A percentile compares a stretch with the other conserved stretches of the same genome.
These are phyloP conservation scores for Alternaria novae-zelandiae DNA, from an alignment of 2,329 filamentous ascomycete genomes.

Conservation along the genomic window DNA sequence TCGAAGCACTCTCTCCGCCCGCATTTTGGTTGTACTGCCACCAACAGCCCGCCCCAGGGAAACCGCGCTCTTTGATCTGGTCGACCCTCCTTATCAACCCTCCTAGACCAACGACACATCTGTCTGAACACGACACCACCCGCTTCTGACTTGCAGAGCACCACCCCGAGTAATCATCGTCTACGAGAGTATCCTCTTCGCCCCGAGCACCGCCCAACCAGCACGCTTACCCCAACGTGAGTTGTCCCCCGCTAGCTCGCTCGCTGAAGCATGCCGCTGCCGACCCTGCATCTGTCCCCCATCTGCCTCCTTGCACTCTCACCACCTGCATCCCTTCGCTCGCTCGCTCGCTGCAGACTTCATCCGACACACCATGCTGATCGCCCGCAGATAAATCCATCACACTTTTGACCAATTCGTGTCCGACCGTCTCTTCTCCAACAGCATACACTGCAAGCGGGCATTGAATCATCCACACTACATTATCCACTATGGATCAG, in stretches of 20 bases:
- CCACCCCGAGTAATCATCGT: constrained; percentile 32
- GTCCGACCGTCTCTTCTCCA: constrained; percentile 34
- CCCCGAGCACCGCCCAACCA: constrained; percentile 22
- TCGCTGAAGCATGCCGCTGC: constrained; percentile 26
- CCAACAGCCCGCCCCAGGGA: constrained; percentile 42
- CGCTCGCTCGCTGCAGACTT: not conserved
- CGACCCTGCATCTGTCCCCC: constrained; percentile 25
- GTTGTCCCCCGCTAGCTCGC: constrained; percentile 35
- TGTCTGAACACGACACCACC: constrained; percentile 21
- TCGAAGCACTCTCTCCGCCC: constrained; percentile 46
- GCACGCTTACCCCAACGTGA: constrained; percentile 35
- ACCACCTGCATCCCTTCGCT: not conserved
- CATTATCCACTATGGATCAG: constrained; percentile 52
- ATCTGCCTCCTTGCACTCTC: constrained; percentile 10
- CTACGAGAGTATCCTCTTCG: constrained; percentile 36
- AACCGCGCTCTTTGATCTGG: constrained; percentile 48
- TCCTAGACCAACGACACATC: constrained; percentile 19
- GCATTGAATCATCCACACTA: constrained; percentile 30
- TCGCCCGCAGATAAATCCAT: constrained; percentile 32
- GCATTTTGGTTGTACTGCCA: constrained; percentile 37
- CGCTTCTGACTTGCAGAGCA: constrained; percentile 39
- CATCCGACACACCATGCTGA: constrained; percentile 18
- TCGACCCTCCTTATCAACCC: constrained; percentile 43
- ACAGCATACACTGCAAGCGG: constrained; percentile 30
- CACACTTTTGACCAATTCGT: constrained; percentile 28